These are phyloP conservation scores for Echria macrotheca DNA, from an alignment of 495 filamentous ascomycete species.

Conservation along the genomic window DNA sequence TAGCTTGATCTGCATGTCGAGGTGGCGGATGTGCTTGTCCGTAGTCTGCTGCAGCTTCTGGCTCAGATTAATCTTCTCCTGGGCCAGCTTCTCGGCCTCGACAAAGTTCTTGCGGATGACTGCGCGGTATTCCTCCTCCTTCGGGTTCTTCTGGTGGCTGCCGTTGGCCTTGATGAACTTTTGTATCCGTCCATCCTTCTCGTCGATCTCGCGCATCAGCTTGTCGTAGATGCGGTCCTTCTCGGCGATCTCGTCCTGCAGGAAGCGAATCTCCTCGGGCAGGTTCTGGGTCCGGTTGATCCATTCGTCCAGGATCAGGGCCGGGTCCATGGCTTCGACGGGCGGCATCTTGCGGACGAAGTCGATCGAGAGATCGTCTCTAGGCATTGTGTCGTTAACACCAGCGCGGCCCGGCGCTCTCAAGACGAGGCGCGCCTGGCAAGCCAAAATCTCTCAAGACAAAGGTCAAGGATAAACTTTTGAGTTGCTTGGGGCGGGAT, in stretches of 20 bases:
- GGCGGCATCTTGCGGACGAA: conserved; percentile 50
- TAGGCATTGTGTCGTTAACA: conserved; percentile 53
- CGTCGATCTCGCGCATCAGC: conserved; percentile 64
- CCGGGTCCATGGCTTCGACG: conserved; percentile 61
- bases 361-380: conserved; percentile 59
- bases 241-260: conserved; percentile 89
- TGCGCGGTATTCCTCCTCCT: conserved; percentile 70
- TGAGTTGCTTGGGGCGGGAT: background rate
- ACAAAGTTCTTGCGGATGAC: conserved; percentile 68
- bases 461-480: too few relatives aligned
- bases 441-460: too few relatives aligned
- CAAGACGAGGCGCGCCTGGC: conserved; percentile 8
- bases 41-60: conserved; percentile 72
- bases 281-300: conserved; percentile 81
- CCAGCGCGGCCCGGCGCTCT: conserved; percentile 8
- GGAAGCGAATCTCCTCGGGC: conserved; percentile 83
- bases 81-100: conserved; percentile 65
- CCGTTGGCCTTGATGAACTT: conserved; percentile 85
- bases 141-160: conserved; percentile 73
- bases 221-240: conserved; percentile 80
- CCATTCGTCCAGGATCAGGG: conserved; percentile 87
- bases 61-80: conserved; percentile 77
- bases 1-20: conserved; percentile 82
- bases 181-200: conserved; percentile 76
- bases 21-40: conserved; percentile 81